Conservation (phyloP, 2,329 filamentous ascomycete species). For the Trichophyton schoenleinii region DNA sequence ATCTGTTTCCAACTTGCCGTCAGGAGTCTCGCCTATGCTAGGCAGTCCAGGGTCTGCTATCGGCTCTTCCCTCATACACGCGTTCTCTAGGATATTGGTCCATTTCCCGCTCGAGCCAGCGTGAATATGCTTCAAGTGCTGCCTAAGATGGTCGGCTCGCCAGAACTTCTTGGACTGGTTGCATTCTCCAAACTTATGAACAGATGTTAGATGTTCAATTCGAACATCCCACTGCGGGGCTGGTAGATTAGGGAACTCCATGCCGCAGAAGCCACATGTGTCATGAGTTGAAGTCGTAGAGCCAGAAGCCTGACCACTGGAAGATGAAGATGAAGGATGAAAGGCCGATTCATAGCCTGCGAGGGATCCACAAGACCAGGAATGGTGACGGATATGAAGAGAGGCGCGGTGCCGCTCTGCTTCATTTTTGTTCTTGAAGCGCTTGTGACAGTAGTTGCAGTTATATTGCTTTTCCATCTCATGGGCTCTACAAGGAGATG, state of each 20-base stretch:
- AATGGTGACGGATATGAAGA: conserved; percentile 79
- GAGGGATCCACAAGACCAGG: conserved; percentile 91
- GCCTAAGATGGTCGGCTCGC: conserved; percentile 91
- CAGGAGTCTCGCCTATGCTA: conserved; percentile 18
- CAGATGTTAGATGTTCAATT: conserved; percentile 72
- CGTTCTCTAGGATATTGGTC: conserved; percentile 96
- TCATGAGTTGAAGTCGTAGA: conserved; percentile 40
- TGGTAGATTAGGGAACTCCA: conserved; percentile 65
- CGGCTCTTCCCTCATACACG: conserved; percentile 82
- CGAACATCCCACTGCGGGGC: conserved; percentile 81
- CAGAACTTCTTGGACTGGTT: conserved; percentile 98
- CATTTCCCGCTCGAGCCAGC: conserved; percentile 93
- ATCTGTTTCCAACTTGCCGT: conserved; percentile 7
- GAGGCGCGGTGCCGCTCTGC: conserved; percentile 94
- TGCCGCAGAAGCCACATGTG: conserved; percentile 87
- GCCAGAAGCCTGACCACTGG: conserved; percentile 19
- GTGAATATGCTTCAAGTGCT: conserved; percentile 96
- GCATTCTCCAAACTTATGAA: conserved; percentile 96
- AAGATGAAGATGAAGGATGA: conserved; percentile 55
- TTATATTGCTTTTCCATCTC: conserved; percentile 94
- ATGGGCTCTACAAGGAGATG: conserved; percentile 50
- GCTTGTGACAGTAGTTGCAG: conserved; percentile 81
- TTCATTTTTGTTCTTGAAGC: conserved; percentile 99
- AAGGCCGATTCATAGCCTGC: conserved; percentile 66
- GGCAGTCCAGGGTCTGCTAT: conserved; percentile 21